Evolutionary conservation across 805 yeast species (phyloP).

Genomic region (Pichia gijzeniarum): DNA sequence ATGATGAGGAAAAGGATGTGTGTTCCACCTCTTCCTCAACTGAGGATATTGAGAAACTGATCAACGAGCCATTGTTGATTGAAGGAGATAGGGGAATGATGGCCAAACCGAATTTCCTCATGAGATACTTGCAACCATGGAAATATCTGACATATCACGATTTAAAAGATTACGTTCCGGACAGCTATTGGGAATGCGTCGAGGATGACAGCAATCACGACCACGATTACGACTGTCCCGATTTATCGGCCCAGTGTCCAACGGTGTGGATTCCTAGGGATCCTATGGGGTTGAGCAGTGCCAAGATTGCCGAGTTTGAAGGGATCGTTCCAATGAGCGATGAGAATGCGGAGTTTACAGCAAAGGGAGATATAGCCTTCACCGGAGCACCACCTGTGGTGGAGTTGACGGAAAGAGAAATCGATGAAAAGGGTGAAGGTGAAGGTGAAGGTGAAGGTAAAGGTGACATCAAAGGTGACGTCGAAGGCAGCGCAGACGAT

Average conservation of each 20-base stretch:
- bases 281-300: constrained; percentile 70
- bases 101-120: constrained; percentile 16
- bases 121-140: constrained; percentile 51
- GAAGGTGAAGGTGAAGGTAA: neutral
- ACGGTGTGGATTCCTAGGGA: constrained; percentile 91
- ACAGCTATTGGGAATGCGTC: constrained; percentile 45
- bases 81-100: constrained; percentile 44
- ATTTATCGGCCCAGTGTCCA: constrained; percentile 61
- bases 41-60: constrained; percentile 6
- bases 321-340: constrained; percentile 59
- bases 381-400: constrained; percentile 47
- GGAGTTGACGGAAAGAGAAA: constrained; percentile 35
- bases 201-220: constrained; percentile 32
- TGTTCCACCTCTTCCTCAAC: too few relatives aligned
- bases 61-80: constrained; percentile 55
- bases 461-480: neutral
- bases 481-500: neutral
- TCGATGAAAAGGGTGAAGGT: constrained; percentile 26
- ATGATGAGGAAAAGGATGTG: too few relatives aligned
- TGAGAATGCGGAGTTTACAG: constrained; percentile 54
- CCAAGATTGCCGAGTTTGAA: constrained; percentile 49
- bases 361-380: constrained; percentile 42
- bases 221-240: constrained; percentile 64
- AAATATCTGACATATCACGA: constrained; percentile 44
- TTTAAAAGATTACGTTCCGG: constrained; percentile 49